Evolutionary conservation across 495 filamentous ascomycete genomes (phyloP), one percentile per base, ranked within the genome.

Genomic region (Aspergillus leporis): DNA sequence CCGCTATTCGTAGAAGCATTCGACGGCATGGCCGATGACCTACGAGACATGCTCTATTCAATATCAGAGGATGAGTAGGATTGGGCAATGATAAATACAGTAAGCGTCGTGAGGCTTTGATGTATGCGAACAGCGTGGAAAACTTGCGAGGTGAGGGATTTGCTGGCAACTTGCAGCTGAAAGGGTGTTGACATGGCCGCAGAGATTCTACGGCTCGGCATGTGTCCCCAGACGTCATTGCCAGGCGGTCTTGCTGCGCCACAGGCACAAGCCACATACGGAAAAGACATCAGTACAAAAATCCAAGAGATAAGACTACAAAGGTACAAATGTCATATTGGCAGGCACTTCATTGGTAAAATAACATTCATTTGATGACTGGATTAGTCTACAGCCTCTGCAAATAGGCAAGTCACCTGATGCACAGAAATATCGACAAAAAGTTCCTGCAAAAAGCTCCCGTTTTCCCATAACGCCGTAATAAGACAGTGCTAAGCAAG

Each of bases 391-490:
- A 74, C 73, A 76, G 70, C 66, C 64, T 59, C 61, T 73, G 63
- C 60, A 64, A 60, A 60, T 61, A 66, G 52, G 63, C 52, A 69
- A 72, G 65, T 49, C 66, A 62, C 65, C 66, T 48, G 67, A 72
- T 70, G 71, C 71, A 74, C 73, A 76, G 75, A 63, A 72, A 73
- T 66, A 71, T 60, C 56, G 54, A 62, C 70, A 66, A 67, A 72
- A 68, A 69, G 60, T 75, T 75, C 73, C 72, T 75, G 73, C 65
- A 76, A 70, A 28, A 65, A 76, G 73, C 73, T 76, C 74, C 77
- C 75, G 61, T 69, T 69, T 78, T 76, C 75, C 77, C 75, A 74
- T 70, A 78, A 80, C 77, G 77, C 77, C 77, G 62, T 72, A 76
- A 78, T 66, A 73, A 77, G 73, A 76, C 71, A 78, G 66, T 69